Percentiles rank a stretch among this genome's conserved stretches.
phyloP scores from a whole-genome alignment of 176 grass and related monocot genomes.

The Poa pratensis region DNA sequence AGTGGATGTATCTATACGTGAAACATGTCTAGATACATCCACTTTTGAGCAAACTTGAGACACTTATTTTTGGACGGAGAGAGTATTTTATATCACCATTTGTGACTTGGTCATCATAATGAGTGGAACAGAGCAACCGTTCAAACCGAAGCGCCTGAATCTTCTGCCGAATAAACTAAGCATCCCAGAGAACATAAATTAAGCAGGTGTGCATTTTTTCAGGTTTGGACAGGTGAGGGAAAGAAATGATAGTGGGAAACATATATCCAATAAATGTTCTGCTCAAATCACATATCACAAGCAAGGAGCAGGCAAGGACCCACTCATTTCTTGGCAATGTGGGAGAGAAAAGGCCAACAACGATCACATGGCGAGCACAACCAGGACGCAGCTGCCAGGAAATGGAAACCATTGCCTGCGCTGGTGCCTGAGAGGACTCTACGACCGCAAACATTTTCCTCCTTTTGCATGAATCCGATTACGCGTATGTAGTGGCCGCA shows the following conservation, averaged over 20 bases:
- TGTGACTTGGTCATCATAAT: not conserved
- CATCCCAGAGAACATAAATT: not conserved
- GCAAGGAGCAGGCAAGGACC: not conserved
- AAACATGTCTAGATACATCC: no score
- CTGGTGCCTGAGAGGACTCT: not conserved
- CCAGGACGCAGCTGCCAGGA: not conserved
- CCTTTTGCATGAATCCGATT: no score
- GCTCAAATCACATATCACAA: not conserved
- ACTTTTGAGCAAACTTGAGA: no score
- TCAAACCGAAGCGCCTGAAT: conserved; percentile 17
- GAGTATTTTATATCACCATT: not conserved
- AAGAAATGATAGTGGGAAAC: not conserved
- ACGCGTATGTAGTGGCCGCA: not conserved
- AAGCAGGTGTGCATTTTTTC: no score
- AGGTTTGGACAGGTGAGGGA: not conserved
- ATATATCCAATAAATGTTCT: not conserved
- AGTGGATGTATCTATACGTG: not conserved
- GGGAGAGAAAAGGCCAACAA: not conserved
- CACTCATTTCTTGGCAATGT: not conserved
- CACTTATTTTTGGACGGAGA: no score
- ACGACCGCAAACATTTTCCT: no score
- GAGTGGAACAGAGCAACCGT: conserved; percentile 11
- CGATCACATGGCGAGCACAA: not conserved
- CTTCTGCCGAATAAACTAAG: conserved; percentile 24
- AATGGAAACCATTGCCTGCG: not conserved